Evolutionary conservation across 2,329 filamentous ascomycete genomes (phyloP), one percentile per base, ranked within the genome.

Genomic region (Sclerotinia minor): DNA sequence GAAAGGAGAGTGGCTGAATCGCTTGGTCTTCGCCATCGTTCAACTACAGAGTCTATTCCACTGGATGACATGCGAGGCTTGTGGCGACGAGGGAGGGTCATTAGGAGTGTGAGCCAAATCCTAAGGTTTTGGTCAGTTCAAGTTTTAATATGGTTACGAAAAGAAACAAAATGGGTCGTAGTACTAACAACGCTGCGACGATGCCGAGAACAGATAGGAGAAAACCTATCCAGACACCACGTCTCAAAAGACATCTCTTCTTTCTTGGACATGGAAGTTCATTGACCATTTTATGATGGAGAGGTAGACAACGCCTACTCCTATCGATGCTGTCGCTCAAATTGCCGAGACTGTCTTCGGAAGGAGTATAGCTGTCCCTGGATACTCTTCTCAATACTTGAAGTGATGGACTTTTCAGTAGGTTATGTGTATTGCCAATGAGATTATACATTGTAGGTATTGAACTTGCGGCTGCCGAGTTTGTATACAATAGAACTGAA

Each of bases 181-280:
- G 61, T 32, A 64, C 61, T 64, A 26, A 64, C 61, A 64, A 32
- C 29, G n/a, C 13, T n/a, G 61, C 50, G 19, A 45, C 32, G 32
- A 26, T n/a, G 5, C 61, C 49, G n/a, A 64, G 61, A 21, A 45
- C 32, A 13, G 6, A 32, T n/a, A 55, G 35, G 19, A 35, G 15
- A 35, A 35, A 8, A n/a, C 19, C 47, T 19, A 29, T 26, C 44
- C 44, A 49, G 3, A 35, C 9, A 11, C 11, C 21, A 60, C 26
- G 41, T 49, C 45, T 47, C 44, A 44, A 24, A 1, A 5, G 13
- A 19, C 26, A 32, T 35, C 3, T 15, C 6, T 49, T 29, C 17
- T 60, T 49, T 5, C n/a, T 35, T 35, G 19, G 21, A 49, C 9
- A 35, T 24, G 41, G 13, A 24, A 17, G 11, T 17, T 6, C 19